These are phyloP conservation scores for Colletotrichum sp. DNA, from an alignment of 2,329 filamentous ascomycete species.

Conservation along the genomic window DNA sequence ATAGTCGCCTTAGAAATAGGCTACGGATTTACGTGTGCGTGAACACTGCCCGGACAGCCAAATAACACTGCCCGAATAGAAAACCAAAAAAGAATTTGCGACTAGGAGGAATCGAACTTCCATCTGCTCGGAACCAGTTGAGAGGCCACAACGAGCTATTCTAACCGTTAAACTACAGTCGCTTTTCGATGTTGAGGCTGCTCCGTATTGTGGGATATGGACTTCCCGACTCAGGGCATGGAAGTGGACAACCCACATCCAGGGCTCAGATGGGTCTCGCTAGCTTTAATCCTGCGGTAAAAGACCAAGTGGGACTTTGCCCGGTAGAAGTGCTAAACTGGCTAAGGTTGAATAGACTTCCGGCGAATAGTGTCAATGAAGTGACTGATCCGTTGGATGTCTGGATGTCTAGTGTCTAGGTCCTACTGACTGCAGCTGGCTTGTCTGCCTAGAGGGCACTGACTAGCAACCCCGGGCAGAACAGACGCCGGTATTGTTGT, in stretches of 20 bases:
- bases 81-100: not conserved
- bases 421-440: not conserved
- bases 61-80: no score
- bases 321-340: not conserved
- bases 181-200: not conserved
- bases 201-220: not conserved
- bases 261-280: not conserved
- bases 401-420: not conserved
- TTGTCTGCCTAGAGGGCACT: not conserved
- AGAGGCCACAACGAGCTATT: conserved; percentile 16
- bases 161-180: conserved; percentile 9
- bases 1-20: no score
- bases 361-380: not conserved
- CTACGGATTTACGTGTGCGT: no score
- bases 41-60: no score
- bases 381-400: not conserved
- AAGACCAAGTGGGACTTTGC: not conserved
- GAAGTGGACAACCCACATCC: not conserved
- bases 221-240: not conserved
- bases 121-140: conserved; percentile 7
- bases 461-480: not conserved
- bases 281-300: not conserved
- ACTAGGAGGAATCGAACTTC: conserved; percentile 12
- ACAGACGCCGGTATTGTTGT: not conserved
- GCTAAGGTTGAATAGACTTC: not conserved